A percentile compares a stretch with the other conserved stretches of the same genome.
Conservation (phyloP, 805 yeast species). For the Vanderwaltozyma yarrowii region DNA sequence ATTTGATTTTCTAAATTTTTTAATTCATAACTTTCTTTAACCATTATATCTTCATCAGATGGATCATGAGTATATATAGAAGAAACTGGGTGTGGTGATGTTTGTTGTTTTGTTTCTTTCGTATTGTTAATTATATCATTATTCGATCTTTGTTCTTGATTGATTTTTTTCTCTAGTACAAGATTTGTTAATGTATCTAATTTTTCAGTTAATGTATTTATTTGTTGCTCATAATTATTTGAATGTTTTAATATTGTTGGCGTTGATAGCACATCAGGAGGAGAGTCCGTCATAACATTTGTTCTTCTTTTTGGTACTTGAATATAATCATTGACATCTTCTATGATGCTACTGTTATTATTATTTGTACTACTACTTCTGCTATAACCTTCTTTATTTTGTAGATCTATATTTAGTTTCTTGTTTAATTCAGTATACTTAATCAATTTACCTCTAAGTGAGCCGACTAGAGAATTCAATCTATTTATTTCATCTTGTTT, state of each 20-base stretch:
- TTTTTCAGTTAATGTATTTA: slow-evolving; percentile 11
- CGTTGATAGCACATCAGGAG: slow-evolving; percentile 1
- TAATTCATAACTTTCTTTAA: slow-evolving; percentile 29
- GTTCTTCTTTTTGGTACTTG: slow-evolving; percentile 18
- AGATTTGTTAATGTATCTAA: slow-evolving; percentile 12
- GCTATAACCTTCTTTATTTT: not conserved
- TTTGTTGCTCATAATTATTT: slow-evolving; percentile 10
- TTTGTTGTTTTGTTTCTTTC: not conserved
- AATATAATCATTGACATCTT: slow-evolving; percentile 9
- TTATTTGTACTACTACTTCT: not conserved
- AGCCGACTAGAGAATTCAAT: slow-evolving; percentile 26
- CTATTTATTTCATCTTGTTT: slow-evolving; percentile 20
- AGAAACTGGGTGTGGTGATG: not conserved
- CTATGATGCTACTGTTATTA: not conserved
- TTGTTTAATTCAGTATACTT: slow-evolving; percentile 29
- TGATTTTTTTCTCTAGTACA: slow-evolving; percentile 4
- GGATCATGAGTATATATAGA: slow-evolving; percentile 4
- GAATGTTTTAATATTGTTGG: not conserved
- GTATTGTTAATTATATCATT: not conserved
- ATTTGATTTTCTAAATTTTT: slow-evolving; percentile 27
- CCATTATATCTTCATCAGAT: slow-evolving; percentile 28
- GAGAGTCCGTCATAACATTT: slow-evolving; percentile 6
- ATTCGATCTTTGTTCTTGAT: not conserved
- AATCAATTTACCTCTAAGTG: slow-evolving; percentile 27
- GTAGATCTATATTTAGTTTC: slow-evolving; percentile 7